Evolutionary conservation across 305 asterid genomes (phyloP).

Genomic region (Fraxinus paxiana): DNA sequence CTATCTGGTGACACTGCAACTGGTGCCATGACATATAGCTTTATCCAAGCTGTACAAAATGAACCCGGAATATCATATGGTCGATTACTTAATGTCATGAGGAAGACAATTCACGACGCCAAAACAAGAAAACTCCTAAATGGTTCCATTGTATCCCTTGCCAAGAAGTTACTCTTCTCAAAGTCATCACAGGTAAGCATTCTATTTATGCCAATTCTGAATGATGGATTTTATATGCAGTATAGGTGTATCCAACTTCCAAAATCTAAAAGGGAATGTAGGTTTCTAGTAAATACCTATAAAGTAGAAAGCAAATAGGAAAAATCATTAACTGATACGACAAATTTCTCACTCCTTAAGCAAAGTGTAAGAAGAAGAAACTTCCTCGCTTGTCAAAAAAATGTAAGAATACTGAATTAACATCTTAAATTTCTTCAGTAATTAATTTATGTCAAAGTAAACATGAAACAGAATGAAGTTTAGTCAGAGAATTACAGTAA

Average conservation of each 20-base stretch:
- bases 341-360: neutral
- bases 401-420: neutral
- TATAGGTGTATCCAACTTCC: neutral
- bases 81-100: slow-evolving; percentile 40
- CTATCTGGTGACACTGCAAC: slow-evolving; percentile 41
- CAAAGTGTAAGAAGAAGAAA: neutral
- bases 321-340: neutral
- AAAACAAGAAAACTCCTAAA: slow-evolving; percentile 18
- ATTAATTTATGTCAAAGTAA: neutral
- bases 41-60: slow-evolving; percentile 44
- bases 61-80: slow-evolving; percentile 48
- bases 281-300: slow-evolving; percentile 1
- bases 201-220: neutral
- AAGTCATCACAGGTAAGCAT: slow-evolving; percentile 31
- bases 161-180: slow-evolving; percentile 21
- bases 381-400: neutral
- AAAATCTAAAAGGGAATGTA: neutral
- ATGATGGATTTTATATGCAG: neutral
- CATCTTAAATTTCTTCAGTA: neutral
- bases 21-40: slow-evolving; percentile 61
- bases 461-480: neutral
- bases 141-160: slow-evolving; percentile 32
- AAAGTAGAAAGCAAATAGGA: neutral
- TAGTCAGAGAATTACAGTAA: neutral
- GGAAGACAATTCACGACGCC: slow-evolving; percentile 31